Evolutionary conservation across 1,284 basidiomycete species (phyloP), one percentile per base, ranked within the genome.

Genomic region (Leucoagaricus sp.): DNA sequence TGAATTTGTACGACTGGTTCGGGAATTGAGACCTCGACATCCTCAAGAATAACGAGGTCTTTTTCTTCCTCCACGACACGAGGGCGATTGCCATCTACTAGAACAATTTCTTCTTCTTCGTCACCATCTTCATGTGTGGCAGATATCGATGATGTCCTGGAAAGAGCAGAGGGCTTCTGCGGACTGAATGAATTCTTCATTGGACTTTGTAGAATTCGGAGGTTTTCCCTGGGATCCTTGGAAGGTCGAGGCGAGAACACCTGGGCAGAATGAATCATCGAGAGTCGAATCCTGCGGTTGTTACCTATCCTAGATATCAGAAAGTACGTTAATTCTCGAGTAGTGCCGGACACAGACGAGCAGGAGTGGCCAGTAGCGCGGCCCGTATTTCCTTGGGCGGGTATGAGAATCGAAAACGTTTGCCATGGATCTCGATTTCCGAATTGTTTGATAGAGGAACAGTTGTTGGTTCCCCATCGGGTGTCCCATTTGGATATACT

Each of bases 331-430:
- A 52, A 28, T 40, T 46, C 29, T 31, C 38, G 40, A 40, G 42
- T 28, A 29, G 31, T 9, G 48, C 26, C 34, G 4, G 29, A 10
- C 15, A 58, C 78, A 46, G 60, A 79, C 78, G 72, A 47, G 73
- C 64, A 34, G 84, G 85, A 10, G 82, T 81, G 23, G 80, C 74
- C 19, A 82, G 69, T 12, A 88, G 69, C 1, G 76, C 72, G 4
- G 79, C 73, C 33, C 87, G 81, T n/a, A 87, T 71, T 52, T 87
- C 83, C 64, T 88, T 89, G 2, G 88, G 86, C 2, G 87, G 88
- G 64, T 89, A 89, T 5, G 77, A 76, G 66, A 90, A 89, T 17
- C 77, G 72, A 65, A 91, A 91, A 2, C 80, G 75, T 64, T 89
- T 89, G 53, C 77, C 79, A 65, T 82, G 82, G 23, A 90, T 84